phyloP scores from a whole-genome alignment of 441 rosid species.

The Syzygium syzygioides region DNA sequence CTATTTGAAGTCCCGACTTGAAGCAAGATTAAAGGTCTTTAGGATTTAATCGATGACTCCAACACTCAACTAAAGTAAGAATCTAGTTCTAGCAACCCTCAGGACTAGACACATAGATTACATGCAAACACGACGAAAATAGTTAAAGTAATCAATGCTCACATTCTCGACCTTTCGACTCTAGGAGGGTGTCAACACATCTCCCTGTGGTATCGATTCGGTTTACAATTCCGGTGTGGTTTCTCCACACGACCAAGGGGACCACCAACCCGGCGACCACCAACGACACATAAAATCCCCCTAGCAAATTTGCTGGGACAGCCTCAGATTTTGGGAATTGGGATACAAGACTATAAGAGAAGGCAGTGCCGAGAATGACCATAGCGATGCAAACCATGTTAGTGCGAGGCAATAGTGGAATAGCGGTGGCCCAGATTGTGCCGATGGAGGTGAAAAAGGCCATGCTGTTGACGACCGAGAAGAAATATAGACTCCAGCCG shows the following conservation, averaged over 20 bases:
- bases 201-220: too few species aligned
- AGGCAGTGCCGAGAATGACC: not conserved
- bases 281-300: not conserved
- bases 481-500: not conserved
- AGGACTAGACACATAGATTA: not conserved
- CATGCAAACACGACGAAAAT: not conserved
- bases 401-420: not conserved
- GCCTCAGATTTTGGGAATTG: not conserved
- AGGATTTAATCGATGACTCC: not conserved
- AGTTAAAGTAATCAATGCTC: too few species aligned
- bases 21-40: not conserved
- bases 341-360: not conserved
- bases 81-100: not conserved
- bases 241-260: not conserved
- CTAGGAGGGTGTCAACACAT: too few species aligned
- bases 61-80: not conserved
- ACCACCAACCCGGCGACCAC: not conserved
- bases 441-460: not conserved
- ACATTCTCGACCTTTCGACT: too few species aligned
- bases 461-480: not conserved
- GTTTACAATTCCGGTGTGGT: accelerated
- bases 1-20: not conserved
- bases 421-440: not conserved
- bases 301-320: not conserved
- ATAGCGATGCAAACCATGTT: not conserved